Conservation (phyloP, 352 stramenopile species). For the Globisporangium cederbergense region DNA sequence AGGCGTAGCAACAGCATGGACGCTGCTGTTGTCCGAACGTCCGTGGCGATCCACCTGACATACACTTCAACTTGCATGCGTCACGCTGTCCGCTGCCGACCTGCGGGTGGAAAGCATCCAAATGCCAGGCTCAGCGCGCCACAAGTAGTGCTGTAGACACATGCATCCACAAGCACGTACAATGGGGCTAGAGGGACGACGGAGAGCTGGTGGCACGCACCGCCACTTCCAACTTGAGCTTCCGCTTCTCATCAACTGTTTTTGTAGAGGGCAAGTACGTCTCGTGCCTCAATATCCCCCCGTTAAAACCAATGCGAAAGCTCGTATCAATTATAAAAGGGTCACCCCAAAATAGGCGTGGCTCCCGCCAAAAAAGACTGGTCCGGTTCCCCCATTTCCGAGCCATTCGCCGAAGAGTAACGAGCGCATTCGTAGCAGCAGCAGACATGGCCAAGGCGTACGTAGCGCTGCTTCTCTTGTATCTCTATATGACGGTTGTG, state of each 20-base stretch:
- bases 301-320: neutral
- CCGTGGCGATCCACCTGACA: too few relatives aligned
- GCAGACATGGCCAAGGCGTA: constrained; percentile 33
- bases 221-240: neutral
- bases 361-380: constrained; percentile 9
- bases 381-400: constrained; percentile 4
- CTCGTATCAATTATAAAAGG: neutral
- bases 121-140: neutral
- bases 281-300: neutral
- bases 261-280: neutral
- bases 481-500: neutral
- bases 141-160: neutral
- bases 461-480: constrained; percentile 2
- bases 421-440: neutral
- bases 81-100: neutral
- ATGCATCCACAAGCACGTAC: neutral
- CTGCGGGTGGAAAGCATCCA: neutral
- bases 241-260: neutral
- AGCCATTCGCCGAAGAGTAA: constrained; percentile 9
- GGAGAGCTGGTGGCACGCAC: neutral
- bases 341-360: constrained; percentile 1
- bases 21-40: neutral
- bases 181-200: neutral
- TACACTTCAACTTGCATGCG: neutral
- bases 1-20: neutral